A percentile compares a stretch with the other conserved stretches of the same genome.
These are phyloP conservation scores for Pseudonitzschia multiseries DNA, from an alignment of 108 stramenopile species.

Conservation along the genomic window DNA sequence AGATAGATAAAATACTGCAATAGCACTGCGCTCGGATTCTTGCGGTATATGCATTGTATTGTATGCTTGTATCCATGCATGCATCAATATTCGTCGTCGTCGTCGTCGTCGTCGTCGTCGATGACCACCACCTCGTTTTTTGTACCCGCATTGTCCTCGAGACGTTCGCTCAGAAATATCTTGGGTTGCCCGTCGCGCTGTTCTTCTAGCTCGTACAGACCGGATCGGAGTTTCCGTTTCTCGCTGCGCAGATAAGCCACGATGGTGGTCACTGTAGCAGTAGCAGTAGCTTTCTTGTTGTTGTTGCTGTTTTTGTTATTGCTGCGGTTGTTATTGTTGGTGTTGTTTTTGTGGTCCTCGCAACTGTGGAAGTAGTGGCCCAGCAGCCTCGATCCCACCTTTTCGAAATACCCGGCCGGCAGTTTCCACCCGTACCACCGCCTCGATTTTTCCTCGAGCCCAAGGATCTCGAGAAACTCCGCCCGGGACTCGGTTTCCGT, in stretches of 20 bases:
- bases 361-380: background rate
- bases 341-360: too few relatives aligned
- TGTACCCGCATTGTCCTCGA: background rate
- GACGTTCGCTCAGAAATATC: background rate
- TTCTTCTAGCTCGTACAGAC: conserved; percentile 7
- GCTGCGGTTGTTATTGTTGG: too few relatives aligned
- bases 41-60: too few relatives aligned
- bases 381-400: background rate
- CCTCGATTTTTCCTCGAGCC: conserved; percentile 50
- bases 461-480: conserved; percentile 28
- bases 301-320: too few relatives aligned
- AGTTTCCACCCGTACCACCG: conserved; percentile 54
- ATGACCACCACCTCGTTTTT: conserved; percentile 1
- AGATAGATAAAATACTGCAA: too few relatives aligned
- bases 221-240: background rate
- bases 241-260: background rate
- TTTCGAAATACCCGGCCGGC: conserved; percentile 15
- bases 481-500: background rate
- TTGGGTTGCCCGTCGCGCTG: conserved; percentile 8
- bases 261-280: background rate
- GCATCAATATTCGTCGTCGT: conserved; percentile 2
- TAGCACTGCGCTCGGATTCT: too few relatives aligned
- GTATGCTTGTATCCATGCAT: background rate
- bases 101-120: conserved; percentile 10
- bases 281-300: too few relatives aligned